Conservation (phyloP, 345 rosid species). For the Syzygium oleosum region DNA sequence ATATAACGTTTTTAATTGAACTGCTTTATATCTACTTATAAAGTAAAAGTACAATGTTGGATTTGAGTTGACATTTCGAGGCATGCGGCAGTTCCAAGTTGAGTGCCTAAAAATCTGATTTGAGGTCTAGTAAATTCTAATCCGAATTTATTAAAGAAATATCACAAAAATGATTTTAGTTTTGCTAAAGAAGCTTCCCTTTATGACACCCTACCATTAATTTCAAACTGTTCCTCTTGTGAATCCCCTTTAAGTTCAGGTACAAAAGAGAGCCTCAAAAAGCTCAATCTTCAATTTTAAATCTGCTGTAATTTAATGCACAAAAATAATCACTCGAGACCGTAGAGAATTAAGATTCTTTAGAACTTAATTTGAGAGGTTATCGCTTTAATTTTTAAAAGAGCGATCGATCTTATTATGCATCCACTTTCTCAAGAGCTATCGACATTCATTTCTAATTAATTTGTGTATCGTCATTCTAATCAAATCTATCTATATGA, state of each 20-base stretch:
- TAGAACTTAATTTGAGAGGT: background rate
- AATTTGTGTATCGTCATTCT: background rate
- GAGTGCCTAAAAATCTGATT: background rate
- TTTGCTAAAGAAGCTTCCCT: background rate
- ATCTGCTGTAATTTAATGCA: background rate
- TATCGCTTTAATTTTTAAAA: background rate
- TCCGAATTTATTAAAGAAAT: background rate
- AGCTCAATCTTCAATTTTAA: background rate
- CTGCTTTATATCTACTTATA: background rate
- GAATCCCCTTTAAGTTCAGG: background rate
- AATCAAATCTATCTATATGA: background rate
- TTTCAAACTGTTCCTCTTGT: background rate
- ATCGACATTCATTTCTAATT: background rate
- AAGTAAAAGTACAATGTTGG: background rate
- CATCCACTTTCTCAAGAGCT: background rate
- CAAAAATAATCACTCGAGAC: background rate
- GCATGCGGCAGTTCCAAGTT: background rate
- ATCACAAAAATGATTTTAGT: no score
- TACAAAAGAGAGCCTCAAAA: background rate
- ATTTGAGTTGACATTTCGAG: background rate
- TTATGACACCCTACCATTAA: background rate
- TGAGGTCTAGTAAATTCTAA: background rate
- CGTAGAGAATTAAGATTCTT: background rate
- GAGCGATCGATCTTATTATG: background rate
- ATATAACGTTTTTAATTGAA: background rate